Conservation (phyloP, 2,329 filamentous ascomycete genomes). For the Fusarium tricinctum region DNA sequence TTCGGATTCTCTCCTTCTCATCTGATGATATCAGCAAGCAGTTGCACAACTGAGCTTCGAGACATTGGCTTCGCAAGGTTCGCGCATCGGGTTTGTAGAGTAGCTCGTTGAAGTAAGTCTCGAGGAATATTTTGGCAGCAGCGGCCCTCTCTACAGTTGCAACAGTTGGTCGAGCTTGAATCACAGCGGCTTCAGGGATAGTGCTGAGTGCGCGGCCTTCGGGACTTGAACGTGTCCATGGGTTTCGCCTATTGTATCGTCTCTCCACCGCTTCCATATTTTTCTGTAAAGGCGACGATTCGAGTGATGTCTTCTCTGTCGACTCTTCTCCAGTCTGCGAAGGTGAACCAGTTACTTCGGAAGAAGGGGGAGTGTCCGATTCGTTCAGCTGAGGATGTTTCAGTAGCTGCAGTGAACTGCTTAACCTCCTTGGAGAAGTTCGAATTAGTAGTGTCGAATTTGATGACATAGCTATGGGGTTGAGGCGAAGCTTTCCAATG, state of each 20-base stretch:
- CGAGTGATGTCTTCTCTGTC: slow-evolving; percentile 54
- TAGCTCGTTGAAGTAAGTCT: slow-evolving; percentile 84
- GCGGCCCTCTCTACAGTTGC: slow-evolving; percentile 82
- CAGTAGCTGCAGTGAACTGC: slow-evolving; percentile 49
- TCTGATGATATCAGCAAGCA: slow-evolving; percentile 65
- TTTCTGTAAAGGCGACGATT: slow-evolving; percentile 49
- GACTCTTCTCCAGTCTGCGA: slow-evolving; percentile 47
- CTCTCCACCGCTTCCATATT: slow-evolving; percentile 45
- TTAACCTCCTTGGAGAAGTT: slow-evolving; percentile 33
- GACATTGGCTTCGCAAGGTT: slow-evolving; percentile 51
- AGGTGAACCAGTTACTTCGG: slow-evolving; percentile 46
- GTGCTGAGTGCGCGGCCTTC: slow-evolving; percentile 54
- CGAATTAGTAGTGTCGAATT: slow-evolving; percentile 51
- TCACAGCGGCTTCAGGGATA: slow-evolving; percentile 52
- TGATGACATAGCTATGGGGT: slow-evolving; percentile 45
- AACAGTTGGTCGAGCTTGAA: slow-evolving; percentile 53
- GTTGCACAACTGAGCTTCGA: slow-evolving; percentile 68
- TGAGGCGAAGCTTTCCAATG: slow-evolving; percentile 48
- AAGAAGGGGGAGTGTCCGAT: slow-evolving; percentile 49
- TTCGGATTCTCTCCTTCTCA: slow-evolving; percentile 68
- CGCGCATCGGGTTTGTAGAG: slow-evolving; percentile 62
- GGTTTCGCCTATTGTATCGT: slow-evolving; percentile 51
- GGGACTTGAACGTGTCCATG: slow-evolving; percentile 56
- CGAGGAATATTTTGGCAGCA: slow-evolving; percentile 87
- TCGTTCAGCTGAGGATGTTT: slow-evolving; percentile 31